phyloP scores from a whole-genome alignment of 768 basidiomycete species.

The Pisolithus tinctorius region DNA sequence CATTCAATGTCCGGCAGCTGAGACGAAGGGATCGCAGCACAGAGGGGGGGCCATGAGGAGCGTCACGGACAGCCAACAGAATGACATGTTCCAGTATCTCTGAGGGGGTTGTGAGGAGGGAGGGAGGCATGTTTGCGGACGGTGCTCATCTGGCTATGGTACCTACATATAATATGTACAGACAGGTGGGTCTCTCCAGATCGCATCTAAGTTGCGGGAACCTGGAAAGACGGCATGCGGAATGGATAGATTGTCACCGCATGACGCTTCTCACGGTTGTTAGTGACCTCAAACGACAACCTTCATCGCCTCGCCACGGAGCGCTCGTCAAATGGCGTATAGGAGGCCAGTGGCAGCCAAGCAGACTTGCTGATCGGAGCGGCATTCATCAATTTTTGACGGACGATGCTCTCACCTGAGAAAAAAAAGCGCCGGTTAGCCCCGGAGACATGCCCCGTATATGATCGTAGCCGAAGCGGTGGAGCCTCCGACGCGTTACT shows the following conservation, averaged over 20 bases:
- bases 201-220: constrained; percentile 13
- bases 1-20: constrained; percentile 28
- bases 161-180: constrained; percentile 16
- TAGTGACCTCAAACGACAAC: background rate
- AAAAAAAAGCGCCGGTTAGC: too few relatives aligned
- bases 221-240: constrained; percentile 11
- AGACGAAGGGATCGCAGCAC: constrained; percentile 26
- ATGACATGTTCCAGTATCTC: constrained; percentile 31
- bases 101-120: constrained; percentile 26
- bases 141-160: constrained; percentile 10
- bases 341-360: background rate
- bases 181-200: constrained; percentile 13
- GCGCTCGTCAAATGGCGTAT: constrained; percentile 13
- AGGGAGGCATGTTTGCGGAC: constrained; percentile 25
- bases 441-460: too few relatives aligned
- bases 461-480: too few relatives aligned
- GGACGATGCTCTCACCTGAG: too few relatives aligned
- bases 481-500: too few relatives aligned
- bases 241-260: constrained; percentile 25
- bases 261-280: constrained; percentile 23
- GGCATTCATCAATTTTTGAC: too few relatives aligned
- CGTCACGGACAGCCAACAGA: constrained; percentile 24
- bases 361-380: too few relatives aligned
- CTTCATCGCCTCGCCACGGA: background rate
- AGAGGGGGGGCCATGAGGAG: constrained; percentile 28